phyloP scores from a whole-genome alignment of 805 yeast genomes.

The Hagleromyces aurorensis region DNA sequence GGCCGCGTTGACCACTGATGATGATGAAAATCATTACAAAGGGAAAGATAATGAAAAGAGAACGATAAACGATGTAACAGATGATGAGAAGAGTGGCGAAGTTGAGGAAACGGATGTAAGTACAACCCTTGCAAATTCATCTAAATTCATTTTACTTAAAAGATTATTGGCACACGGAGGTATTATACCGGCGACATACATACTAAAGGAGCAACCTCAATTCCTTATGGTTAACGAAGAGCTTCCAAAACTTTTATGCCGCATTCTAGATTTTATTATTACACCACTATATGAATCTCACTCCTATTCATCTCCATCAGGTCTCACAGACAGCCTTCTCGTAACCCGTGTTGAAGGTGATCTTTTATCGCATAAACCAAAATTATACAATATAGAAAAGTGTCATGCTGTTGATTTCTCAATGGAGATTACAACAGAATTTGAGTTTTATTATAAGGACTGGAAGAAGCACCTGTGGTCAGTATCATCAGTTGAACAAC shows the following conservation, averaged over 20 bases:
- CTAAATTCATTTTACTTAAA: constrained; percentile 43
- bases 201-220: constrained; percentile 55
- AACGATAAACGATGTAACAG: constrained; percentile 6
- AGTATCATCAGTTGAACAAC: constrained; percentile 34
- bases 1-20: constrained; percentile 70
- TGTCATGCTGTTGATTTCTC: constrained; percentile 12
- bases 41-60: constrained; percentile 4
- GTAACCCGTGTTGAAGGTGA: constrained; percentile 14
- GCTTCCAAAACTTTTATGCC: constrained; percentile 39
- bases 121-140: constrained; percentile 13
- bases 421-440: constrained; percentile 12
- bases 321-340: constrained; percentile 1
- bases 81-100: constrained; percentile 3
- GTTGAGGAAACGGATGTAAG: constrained; percentile 3
- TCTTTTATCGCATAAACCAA: constrained; percentile 14
- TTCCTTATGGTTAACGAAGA: constrained; percentile 47
- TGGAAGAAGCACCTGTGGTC: constrained; percentile 41
- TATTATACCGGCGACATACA: constrained; percentile 50
- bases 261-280: constrained; percentile 43
- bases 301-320: constrained; percentile 2
- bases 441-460: constrained; percentile 37
- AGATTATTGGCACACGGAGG: constrained; percentile 52
- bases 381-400: constrained; percentile 9
- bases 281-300: constrained; percentile 34
- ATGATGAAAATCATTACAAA: constrained; percentile 36